Base-by-base conservation (phyloP, 2,329 filamentous ascomycete species). In the Clarireedia monteithiana region DNA sequence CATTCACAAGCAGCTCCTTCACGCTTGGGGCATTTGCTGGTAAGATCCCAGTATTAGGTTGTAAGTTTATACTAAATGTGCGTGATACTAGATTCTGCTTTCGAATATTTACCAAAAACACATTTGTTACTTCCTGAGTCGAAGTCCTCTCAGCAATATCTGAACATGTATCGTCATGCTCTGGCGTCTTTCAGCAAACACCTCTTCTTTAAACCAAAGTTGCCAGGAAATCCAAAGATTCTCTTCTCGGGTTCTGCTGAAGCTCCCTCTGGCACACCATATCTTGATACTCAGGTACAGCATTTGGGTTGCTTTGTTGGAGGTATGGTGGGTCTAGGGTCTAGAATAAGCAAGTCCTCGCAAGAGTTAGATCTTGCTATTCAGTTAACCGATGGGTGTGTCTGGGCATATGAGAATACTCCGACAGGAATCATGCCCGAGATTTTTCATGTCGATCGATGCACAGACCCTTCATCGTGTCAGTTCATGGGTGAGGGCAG, bases 281-380 rank as follows among this genome's bases (percentile, higher is more conserved):
- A 50, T 17, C 30, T 55, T 6, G 20, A 58, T 24, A 40, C 60
- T 12, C 46, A 59, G 48, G 72, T 76, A 9, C 79, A 87, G 61
- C 86, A 89, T 68, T 74, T 89, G 1, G 78, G 79, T 3, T 90
- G 86, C 68, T 90, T 86, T 65, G 74, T 80, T 5, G 86, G 86
- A 6, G 86, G 84, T 14, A 83, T 86, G 73, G 82, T 86, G 50
- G 85, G 76, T 1, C 76, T 89, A 40, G 82, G 79, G 1, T 84
- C 84, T 1, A 80, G 77, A 58, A 71, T 89, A 34, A 79, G 86
- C 58, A 64, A 74, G 48, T 73, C 71, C 1, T 70, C 73, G 0
- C 73, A 77, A 3, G 78, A 85, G 51, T 65, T 85, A 6, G 72
- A 77, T 5, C 73, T 78, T 24, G 83, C 79, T 6, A 71, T 72